Evolutionary conservation across 2,329 filamentous ascomycete species (phyloP).

Genomic region (Didymella segeticola): DNA sequence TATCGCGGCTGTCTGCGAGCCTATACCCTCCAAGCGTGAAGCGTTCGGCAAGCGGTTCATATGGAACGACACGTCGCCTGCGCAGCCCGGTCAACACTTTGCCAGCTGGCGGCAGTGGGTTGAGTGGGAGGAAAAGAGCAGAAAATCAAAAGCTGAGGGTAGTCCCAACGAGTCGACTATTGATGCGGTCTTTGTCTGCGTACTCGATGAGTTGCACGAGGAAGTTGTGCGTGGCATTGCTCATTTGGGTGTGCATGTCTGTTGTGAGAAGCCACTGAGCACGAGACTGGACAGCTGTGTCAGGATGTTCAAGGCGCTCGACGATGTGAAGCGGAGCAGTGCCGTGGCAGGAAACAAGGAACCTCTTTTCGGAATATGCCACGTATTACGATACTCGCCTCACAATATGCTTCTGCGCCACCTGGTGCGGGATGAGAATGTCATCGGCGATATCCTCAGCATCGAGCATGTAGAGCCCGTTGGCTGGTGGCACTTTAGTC

Average conservation of each 20-base stretch:
- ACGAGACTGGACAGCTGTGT: constrained; percentile 81
- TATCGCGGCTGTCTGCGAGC: constrained; percentile 82
- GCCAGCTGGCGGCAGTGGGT: constrained; percentile 76
- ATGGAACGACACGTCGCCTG: constrained; percentile 59
- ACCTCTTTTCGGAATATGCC: constrained; percentile 84
- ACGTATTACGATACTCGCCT: constrained; percentile 91
- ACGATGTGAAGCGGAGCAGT: constrained; percentile 29
- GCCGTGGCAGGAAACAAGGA: constrained; percentile 29
- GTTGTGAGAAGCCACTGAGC: constrained; percentile 94
- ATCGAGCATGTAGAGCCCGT: constrained; percentile 93
- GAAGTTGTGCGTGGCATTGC: constrained; percentile 79
- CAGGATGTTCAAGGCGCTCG: constrained; percentile 69
- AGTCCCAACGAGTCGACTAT: constrained; percentile 48
- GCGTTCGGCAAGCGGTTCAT: constrained; percentile 75
- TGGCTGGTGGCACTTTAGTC: constrained; percentile 90
- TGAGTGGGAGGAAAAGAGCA: constrained; percentile 70
- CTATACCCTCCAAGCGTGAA: constrained; percentile 75
- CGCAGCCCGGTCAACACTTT: constrained; percentile 70
- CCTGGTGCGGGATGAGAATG: constrained; percentile 74
- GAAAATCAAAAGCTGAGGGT: constrained; percentile 53
- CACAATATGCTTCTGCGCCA: constrained; percentile 87
- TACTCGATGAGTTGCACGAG: constrained; percentile 87
- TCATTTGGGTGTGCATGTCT: constrained; percentile 74
- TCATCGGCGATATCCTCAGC: constrained; percentile 84
- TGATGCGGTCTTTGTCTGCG: constrained; percentile 71